A percentile compares a stretch with the other conserved stretches of the same genome.
Evolutionary conservation across 179 eudicot genomes (phyloP).

Genomic region (Drosera spatulata): DNA sequence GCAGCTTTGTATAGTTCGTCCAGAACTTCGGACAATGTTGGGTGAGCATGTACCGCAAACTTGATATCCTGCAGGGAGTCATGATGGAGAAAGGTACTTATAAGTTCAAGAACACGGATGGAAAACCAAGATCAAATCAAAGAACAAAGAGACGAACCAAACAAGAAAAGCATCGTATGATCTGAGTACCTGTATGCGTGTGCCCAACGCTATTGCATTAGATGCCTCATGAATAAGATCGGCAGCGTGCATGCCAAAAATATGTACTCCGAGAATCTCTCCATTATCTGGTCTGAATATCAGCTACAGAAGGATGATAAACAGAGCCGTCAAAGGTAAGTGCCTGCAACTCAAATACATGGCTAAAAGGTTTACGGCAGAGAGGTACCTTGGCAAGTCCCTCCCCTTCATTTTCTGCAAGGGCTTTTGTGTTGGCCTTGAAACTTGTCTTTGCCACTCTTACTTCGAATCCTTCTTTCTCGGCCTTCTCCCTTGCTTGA

Average conservation of each 20-base stretch:
- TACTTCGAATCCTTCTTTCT: constrained; percentile 82
- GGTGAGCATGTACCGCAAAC: constrained; percentile 97
- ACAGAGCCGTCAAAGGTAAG: no score
- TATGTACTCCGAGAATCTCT: constrained; percentile 98
- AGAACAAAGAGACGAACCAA: no score
- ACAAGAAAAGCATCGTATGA: no score
- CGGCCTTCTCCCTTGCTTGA: constrained; percentile 92
- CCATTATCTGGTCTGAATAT: constrained; percentile 98
- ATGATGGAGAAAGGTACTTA: background rate
- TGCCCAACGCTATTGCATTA: constrained; percentile 94
- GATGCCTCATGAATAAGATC: constrained; percentile 99
- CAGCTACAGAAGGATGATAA: constrained; percentile 62
- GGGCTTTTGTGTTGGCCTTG: constrained; percentile 99
- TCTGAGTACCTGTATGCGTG: constrained; percentile 72
- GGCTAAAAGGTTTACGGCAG: no score
- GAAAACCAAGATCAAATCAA: no score
- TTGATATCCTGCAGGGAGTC: constrained; percentile 65
- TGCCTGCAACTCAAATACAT: no score
- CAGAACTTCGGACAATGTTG: constrained; percentile 94
- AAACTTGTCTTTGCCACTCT: constrained; percentile 92
- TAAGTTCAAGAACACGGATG: no score
- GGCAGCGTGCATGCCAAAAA: constrained; percentile 96
- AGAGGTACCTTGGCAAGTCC: constrained; percentile 86
- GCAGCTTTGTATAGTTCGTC: constrained; percentile 97
- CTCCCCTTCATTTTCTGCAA: constrained; percentile 98